Base-by-base conservation (phyloP, 2,329 filamentous ascomycete genomes). In the Fusarium oxysporum region DNA sequence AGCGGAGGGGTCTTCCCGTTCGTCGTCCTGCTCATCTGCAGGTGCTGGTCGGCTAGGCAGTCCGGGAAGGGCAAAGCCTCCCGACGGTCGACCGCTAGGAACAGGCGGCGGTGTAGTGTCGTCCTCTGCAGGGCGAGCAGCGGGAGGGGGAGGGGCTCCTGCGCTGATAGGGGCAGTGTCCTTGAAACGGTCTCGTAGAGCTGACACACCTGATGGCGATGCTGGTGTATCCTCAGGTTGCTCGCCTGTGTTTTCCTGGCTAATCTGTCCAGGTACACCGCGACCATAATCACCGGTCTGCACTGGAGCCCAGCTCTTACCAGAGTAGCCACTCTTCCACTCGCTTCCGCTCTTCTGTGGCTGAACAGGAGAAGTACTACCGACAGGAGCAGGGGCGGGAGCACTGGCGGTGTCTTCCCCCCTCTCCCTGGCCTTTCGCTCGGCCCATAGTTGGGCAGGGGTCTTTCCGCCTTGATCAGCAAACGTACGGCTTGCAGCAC, bases 391-490 rank as follows among this genome's bases (percentile, higher is more conserved):
- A 11, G 83, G 72, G 30, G 85, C 80, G 58, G 83, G 79, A 25
- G 85, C 81, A 56, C 86, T 81, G 80, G 84, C 60, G 64, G 75
- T 73, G 65, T 76, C 74, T 44, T 85, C 85, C 50, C 89, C 91
- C 57, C 92, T 88, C 81, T 96, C 91, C 68, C 91, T 92, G 41
- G 93, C 96, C 86, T 98, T 98, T 86, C 95, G 97, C 86, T 99
- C 96, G 1, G 96, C 96, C 96, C 96, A 99, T 40, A 97, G 85
- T 82, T 99, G 96, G 35, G 96, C 95, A 11, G 96, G 96, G 9
- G 96, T 98, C 86, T 98, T 99, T 70, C 96, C 96, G 71, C 93
- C 95, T 81, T 97, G 87, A 75, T 98, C 95, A 21, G 96, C 96
- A 85, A 98, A 99, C 1, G 95, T 97, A 78, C 94, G 92, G 83